phyloP scores from a whole-genome alignment of 495 filamentous ascomycete genomes.

The Sordaria brevicollis region DNA sequence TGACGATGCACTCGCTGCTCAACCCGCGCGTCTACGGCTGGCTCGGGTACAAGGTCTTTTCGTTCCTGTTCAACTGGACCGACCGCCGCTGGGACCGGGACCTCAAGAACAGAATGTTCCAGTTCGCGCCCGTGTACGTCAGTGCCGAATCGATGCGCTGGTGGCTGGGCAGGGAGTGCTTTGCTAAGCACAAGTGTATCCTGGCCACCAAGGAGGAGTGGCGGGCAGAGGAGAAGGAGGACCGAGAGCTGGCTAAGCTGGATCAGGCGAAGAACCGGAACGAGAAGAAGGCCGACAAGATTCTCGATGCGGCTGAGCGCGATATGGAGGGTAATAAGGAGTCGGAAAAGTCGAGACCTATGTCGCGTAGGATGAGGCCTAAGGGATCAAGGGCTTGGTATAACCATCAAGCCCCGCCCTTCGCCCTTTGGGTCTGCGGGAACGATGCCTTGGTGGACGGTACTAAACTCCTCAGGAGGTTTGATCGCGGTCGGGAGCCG shows the following conservation, averaged over 20 bases:
- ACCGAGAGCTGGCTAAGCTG: constrained; percentile 25
- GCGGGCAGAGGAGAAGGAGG: constrained; percentile 52
- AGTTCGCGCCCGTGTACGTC: constrained; percentile 85
- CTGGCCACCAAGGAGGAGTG: constrained; percentile 64
- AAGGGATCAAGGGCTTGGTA: constrained; percentile 64
- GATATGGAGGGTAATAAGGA: constrained; percentile 3
- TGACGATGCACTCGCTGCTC: constrained; percentile 62
- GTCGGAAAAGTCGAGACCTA: constrained; percentile 2
- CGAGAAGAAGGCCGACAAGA: background rate
- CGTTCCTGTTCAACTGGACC: constrained; percentile 83
- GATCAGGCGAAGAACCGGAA: constrained; percentile 1
- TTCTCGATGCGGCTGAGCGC: constrained; percentile 4
- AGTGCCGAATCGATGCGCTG: constrained; percentile 86
- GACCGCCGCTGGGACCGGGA: constrained; percentile 79
- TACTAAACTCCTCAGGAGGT: constrained; percentile 56
- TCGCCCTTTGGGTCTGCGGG: constrained; percentile 84
- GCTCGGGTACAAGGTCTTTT: constrained; percentile 83
- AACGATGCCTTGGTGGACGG: constrained; percentile 82
- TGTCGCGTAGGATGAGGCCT: constrained; percentile 15
- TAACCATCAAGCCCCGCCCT: constrained; percentile 64
- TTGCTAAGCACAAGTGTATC: constrained; percentile 86
- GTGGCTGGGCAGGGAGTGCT: constrained; percentile 90
- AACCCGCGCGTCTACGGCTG: constrained; percentile 64
- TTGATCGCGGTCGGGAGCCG: constrained; percentile 72
- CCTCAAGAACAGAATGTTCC: constrained; percentile 75